Percentiles rank a stretch among this genome's conserved stretches.
Evolutionary conservation across 495 filamentous ascomycete genomes (phyloP).

Genomic region (Penicillium arizonense): DNA sequence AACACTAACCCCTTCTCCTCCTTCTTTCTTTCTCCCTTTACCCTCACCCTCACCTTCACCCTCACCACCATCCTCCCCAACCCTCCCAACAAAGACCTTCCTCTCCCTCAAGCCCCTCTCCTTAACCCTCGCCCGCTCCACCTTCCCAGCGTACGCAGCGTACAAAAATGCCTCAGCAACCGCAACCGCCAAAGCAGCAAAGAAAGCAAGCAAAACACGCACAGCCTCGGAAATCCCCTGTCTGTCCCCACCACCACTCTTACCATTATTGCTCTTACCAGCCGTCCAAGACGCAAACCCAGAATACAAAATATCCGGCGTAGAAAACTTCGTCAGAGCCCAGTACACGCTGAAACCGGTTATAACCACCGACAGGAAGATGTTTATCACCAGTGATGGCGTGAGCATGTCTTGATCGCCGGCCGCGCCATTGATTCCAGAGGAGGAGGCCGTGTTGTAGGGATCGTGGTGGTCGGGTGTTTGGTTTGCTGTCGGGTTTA

Average conservation of each 20-base stretch:
- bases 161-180: constrained; percentile 89
- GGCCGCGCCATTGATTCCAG: neutral
- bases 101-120: constrained; percentile 65
- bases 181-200: constrained; percentile 59
- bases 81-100: constrained; percentile 65
- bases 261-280: constrained; percentile 1
- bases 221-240: constrained; percentile 34
- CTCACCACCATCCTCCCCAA: constrained; percentile 20
- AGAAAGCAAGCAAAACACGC: constrained; percentile 38
- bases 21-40: too few species aligned
- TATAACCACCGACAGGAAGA: constrained; percentile 46
- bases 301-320: constrained; percentile 30
- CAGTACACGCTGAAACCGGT: constrained; percentile 48
- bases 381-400: constrained; percentile 45
- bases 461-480: constrained; percentile 44
- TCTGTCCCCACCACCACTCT: constrained; percentile 30
- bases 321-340: constrained; percentile 54
- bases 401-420: constrained; percentile 31
- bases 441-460: neutral
- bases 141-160: constrained; percentile 75
- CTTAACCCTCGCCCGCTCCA: constrained; percentile 66
- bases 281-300: constrained; percentile 64
- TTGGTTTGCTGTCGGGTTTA: constrained; percentile 40
- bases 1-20: neutral
- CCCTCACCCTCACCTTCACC: neutral